Conservation (phyloP, 73 alveolate genomes). For the Blepharisma japonicum region DNA sequence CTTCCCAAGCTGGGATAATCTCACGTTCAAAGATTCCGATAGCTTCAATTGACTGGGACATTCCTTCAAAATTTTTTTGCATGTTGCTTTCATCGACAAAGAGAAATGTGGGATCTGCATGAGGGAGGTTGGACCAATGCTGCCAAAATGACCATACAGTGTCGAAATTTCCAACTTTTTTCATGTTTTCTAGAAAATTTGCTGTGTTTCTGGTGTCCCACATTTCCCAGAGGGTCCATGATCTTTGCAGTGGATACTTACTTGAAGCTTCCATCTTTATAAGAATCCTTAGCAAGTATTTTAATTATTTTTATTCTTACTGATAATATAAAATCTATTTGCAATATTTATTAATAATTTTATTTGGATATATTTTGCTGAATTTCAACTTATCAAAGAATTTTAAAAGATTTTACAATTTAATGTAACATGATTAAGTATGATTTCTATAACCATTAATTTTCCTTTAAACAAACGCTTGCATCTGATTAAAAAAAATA, state of each 20-base stretch:
- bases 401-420: too few relatives aligned
- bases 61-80: background rate
- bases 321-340: too few relatives aligned
- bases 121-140: slow-evolving; percentile 13
- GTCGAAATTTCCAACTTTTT: background rate
- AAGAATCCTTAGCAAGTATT: background rate
- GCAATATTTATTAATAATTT: too few relatives aligned
- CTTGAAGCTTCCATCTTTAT: background rate
- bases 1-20: slow-evolving; percentile 2
- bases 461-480: too few relatives aligned
- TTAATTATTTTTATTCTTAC: too few relatives aligned
- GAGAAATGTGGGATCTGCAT: background rate
- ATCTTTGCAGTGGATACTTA: background rate
- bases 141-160: background rate
- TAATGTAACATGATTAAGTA: too few relatives aligned
- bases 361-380: too few relatives aligned
- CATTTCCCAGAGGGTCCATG: background rate
- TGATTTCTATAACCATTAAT: too few relatives aligned
- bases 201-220: background rate
- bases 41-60: background rate
- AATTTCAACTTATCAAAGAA: too few relatives aligned
- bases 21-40: background rate
- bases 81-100: background rate
- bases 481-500: too few relatives aligned
- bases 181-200: background rate